Conservation (phyloP, 495 filamentous ascomycete genomes). For the Podospora pseudocomata region DNA sequence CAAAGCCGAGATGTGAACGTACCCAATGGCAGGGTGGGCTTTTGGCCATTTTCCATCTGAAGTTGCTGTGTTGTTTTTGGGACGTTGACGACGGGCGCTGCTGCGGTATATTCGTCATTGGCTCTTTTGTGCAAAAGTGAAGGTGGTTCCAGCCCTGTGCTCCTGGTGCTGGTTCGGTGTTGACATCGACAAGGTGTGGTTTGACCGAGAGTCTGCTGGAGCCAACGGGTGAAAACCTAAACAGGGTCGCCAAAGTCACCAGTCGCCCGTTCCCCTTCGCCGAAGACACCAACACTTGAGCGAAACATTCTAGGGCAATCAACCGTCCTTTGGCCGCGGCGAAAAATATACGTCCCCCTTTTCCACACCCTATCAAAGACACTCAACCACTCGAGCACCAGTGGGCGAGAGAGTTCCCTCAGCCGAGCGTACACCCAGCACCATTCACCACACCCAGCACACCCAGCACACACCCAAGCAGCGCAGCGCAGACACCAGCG, state of each 20-base stretch:
- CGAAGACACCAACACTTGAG: slow-evolving; percentile 9
- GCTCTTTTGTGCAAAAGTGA: neutral
- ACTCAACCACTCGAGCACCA: neutral
- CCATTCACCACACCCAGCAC: neutral
- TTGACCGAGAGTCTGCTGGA: neutral
- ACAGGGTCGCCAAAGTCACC: neutral
- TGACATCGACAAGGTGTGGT: neutral
- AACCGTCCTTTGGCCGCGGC: slow-evolving; percentile 17
- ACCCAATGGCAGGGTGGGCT: neutral
- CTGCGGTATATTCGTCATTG: neutral
- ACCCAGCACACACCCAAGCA: slow-evolving; percentile 4
- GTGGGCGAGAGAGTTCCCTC: neutral
- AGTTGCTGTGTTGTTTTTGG: neutral
- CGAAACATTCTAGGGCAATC: slow-evolving; percentile 15
- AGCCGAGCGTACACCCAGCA: slow-evolving; percentile 2
- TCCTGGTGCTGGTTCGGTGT: neutral
- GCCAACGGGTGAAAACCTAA: neutral
- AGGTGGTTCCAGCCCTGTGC: neutral
- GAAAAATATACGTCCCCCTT: slow-evolving; percentile 11
- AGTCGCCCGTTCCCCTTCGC: neutral
- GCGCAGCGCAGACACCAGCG: slow-evolving; percentile 1
- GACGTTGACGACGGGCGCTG: neutral
- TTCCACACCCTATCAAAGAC: neutral
- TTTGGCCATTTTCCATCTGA: neutral
- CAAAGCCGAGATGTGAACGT: neutral